Base-by-base conservation (phyloP, 495 filamentous ascomycete species). In the Mytilinidion resinicola region DNA sequence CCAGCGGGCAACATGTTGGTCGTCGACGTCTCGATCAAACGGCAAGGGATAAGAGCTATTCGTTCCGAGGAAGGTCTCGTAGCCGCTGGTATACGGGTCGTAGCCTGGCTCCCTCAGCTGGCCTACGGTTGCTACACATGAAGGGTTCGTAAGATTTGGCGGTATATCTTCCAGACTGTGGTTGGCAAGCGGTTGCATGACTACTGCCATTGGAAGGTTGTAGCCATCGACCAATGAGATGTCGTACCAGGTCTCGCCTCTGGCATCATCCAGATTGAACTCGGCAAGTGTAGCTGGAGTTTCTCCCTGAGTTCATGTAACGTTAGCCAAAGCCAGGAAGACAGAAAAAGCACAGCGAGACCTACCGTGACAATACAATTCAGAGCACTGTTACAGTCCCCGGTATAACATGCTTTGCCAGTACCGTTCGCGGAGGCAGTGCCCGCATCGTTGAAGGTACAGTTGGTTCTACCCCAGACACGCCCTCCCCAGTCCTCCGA, bases 171-270 rank as follows among this genome's bases (percentile, higher is more conserved):
- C 63, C 15, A 82, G 67, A 11, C 71, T 74, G 9, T 74, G 71
- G 67, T 85, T 82, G 33, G 65, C 71, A 74, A 76, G 33, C 75
- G 84, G 47, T 80, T 74, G 67, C 78, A 84, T 53, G 20, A 85
- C 73, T 56, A 92, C 83, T 30, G 76, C 85, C 52, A 92, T 61
- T 7, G 86, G 86, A 9, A 91, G 72, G 69, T 91, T 91, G 77
- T 91, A 91, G 41, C 89, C 88, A 68, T 92, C 88, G 30, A 92
- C 88, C 36, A 91, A 79, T 36, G 86, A 89, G 58, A 92, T 86
- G 70, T 92, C 89, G 70, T 90, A 91, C 70, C 86, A 91, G 4
- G 82, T 85, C 66, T 89, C 82, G 11, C 72, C 75, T 54, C 76
- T 74, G 35, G 72, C 69, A n/a, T 75, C 72, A 38, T 77, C 74